Evolutionary conservation across 441 rosid species (phyloP), one percentile per base, ranked within the genome.

Genomic region (Eruca vesicaria): DNA sequence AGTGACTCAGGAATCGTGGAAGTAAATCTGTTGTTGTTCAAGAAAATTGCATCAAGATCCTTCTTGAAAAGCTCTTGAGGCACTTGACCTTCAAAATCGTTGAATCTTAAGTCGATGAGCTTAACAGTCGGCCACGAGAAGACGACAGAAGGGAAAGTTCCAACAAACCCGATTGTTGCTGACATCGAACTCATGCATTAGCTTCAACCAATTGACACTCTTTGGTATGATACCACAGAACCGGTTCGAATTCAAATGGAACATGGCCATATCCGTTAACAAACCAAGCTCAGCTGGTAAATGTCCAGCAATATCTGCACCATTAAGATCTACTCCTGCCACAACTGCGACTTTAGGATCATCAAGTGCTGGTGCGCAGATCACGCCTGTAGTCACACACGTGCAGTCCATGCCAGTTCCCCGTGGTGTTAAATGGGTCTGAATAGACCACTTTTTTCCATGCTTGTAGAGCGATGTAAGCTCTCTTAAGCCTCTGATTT

Each of bases 121-220:
- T 78, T 88, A 32, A 88, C 61, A 0, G 36, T 57, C 1, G 89
- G 83, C 98, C 96, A 89, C 0, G 82, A 18, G 10, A 94, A 74
- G 58, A 71, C 78, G 16, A 84, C 87, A 0, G 26, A 43, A 0
- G 99, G 98, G 75, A 94, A 94, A 14, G 33, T 6, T 5, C 97
- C 98, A 4, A 92, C 99, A 7, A 94, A 88, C n/a, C 0, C 99
- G 84, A 79, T 95, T 95, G 84, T 91, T 92, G 71, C 97, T 95
- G 33, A 90, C 73, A 76, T 95, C 99, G 32, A 95, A 90, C 78
- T 95, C 99, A n/a, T 82, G 73, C 93, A 91, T 88, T 7, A 88
- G 73, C 4, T 55, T 77, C 50, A 92, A 84, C 72, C 78, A 82
- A 5, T 84, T 78, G 0, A 95, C 10, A 77, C 86, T 89, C 70